These are phyloP conservation scores for Lipomyces lipofer DNA, from an alignment of 805 yeast genomes.

Conservation along the genomic window DNA sequence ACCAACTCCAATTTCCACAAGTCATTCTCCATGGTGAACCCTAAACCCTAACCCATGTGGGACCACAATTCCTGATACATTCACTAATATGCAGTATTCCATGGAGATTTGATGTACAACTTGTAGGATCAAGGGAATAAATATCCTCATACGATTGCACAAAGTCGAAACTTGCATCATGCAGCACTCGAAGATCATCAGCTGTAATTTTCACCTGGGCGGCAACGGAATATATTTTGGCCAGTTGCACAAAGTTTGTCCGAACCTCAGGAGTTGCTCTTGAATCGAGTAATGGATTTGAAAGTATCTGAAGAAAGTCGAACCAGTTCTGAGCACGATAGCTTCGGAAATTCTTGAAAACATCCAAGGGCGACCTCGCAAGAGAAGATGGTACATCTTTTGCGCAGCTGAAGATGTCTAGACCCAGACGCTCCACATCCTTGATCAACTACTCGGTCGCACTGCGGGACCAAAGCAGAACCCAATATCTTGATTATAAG, in stretches of 20 bases:
- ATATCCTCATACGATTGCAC: not conserved
- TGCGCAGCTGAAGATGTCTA: not conserved
- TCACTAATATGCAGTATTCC: not conserved
- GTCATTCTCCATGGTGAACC: not conserved
- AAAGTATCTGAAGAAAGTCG: not conserved
- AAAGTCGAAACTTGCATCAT: not conserved
- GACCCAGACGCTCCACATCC: not conserved
- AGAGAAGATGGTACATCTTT: not conserved
- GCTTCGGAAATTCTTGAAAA: not conserved
- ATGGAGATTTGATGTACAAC: not conserved
- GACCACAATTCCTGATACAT: not conserved
- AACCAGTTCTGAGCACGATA: not conserved
- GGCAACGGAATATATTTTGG: not conserved
- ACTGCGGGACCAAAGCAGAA: constrained; percentile 57
- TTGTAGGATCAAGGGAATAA: not conserved
- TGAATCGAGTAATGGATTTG: not conserved
- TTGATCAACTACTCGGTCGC: too few species aligned
- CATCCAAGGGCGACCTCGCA: not conserved
- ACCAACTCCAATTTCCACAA: not conserved
- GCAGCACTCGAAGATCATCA: not conserved
- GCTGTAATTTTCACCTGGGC: not conserved
- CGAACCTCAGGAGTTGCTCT: not conserved
- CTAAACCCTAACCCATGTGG: not conserved
- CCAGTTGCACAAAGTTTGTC: not conserved
- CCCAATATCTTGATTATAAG: constrained; percentile 43